These are phyloP conservation scores for Mentha longifolia DNA, from an alignment of 257 asterid species.

Conservation along the genomic window DNA sequence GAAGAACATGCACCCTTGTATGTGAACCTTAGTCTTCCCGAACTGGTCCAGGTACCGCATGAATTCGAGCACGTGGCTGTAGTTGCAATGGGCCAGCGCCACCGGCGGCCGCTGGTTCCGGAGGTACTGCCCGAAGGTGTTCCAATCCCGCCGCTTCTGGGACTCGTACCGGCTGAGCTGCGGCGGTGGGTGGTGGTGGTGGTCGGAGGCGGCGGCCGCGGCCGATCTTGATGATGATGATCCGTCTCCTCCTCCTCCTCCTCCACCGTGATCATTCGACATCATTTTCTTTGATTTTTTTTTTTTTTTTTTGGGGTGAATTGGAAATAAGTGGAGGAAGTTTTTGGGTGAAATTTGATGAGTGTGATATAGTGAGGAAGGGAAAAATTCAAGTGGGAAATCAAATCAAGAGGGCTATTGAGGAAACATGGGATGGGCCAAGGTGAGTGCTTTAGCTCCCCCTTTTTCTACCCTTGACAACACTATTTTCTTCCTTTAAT, in stretches of 20 bases:
- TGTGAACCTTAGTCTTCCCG: constrained; percentile 87
- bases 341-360: constrained; percentile 15
- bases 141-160: constrained; percentile 90
- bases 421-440: constrained; percentile 76
- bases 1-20: constrained; percentile 65
- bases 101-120: constrained; percentile 74
- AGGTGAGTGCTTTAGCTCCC: constrained; percentile 59
- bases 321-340: background rate
- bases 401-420: constrained; percentile 47
- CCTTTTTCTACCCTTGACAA: constrained; percentile 48
- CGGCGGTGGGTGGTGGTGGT: constrained; percentile 34
- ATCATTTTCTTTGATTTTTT: constrained; percentile 37
- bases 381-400: constrained; percentile 34
- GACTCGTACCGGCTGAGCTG: constrained; percentile 79
- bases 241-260: constrained; percentile 33
- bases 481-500: constrained; percentile 66
- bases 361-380: constrained; percentile 15
- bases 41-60: constrained; percentile 82
- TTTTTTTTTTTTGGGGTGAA: no score
- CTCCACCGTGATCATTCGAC: constrained; percentile 46
- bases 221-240: constrained; percentile 50
- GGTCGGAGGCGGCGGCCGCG: background rate
- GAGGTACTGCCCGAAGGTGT: constrained; percentile 82
- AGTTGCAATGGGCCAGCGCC: constrained; percentile 60
- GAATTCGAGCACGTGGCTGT: constrained; percentile 70